phyloP scores from a whole-genome alignment of 2,329 filamentous ascomycete genomes.

The Cadophora sp. region DNA sequence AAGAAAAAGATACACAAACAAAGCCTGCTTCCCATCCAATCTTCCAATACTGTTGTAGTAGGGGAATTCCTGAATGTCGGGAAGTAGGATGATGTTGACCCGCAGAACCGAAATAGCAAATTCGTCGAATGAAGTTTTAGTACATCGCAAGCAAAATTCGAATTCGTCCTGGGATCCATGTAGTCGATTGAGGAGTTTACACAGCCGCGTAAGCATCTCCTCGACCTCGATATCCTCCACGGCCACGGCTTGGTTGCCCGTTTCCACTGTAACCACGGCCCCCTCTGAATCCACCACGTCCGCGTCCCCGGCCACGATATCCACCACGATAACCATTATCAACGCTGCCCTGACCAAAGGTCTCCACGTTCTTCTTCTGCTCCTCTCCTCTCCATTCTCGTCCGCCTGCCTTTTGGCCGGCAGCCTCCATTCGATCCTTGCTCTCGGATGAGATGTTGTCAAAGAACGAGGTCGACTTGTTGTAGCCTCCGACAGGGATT shows the following conservation, averaged over 20 bases:
- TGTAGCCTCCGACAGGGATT: slow-evolving; percentile 69
- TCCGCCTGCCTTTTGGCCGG: slow-evolving; percentile 72
- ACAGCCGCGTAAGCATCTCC: slow-evolving; percentile 37
- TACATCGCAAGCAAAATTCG: slow-evolving; percentile 38
- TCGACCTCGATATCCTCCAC: slow-evolving; percentile 42
- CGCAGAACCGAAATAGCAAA: slow-evolving; percentile 34
- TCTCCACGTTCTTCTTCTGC: slow-evolving; percentile 95
- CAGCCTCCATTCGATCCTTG: slow-evolving; percentile 82
- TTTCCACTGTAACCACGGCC: slow-evolving; percentile 31
- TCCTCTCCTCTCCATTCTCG: slow-evolving; percentile 92
- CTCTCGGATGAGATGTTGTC: slow-evolving; percentile 97
- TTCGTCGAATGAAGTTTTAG: slow-evolving; percentile 38
- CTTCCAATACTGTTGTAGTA: slow-evolving; percentile 10
- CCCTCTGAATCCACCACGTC: slow-evolving; percentile 50
- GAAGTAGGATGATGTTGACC: slow-evolving; percentile 23
- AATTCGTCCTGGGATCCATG: slow-evolving; percentile 30
- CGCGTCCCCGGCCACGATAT: slow-evolving; percentile 75
- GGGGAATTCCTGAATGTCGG: slow-evolving; percentile 4
- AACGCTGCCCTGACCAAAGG: slow-evolving; percentile 95
- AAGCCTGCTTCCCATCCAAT: slow-evolving; percentile 24
- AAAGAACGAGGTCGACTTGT: slow-evolving; percentile 91
- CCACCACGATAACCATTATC: slow-evolving; percentile 79
- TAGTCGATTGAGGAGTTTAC: slow-evolving; percentile 32
- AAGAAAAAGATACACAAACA: slow-evolving; percentile 32
- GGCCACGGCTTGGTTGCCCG: slow-evolving; percentile 34